These are phyloP conservation scores for Spergularia bocconei DNA, from an alignment of 148 eudicot species.

Conservation along the genomic window DNA sequence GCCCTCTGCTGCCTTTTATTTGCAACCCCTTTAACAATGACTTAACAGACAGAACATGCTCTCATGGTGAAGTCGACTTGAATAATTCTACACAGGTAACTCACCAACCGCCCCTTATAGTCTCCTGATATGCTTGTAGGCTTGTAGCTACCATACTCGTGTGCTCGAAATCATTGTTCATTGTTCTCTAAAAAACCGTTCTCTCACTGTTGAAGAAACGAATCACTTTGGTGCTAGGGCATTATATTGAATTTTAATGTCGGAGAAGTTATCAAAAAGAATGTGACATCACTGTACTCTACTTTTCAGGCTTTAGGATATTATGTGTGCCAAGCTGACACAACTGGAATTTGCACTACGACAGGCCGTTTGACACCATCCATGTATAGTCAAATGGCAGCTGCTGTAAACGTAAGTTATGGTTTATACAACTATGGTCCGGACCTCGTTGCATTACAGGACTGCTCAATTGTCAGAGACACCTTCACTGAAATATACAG, in stretches of 20 bases:
- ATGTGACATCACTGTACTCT: background rate
- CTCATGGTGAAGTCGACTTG: conserved; percentile 61
- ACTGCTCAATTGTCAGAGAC: conserved; percentile 72
- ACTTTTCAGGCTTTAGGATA: conserved; percentile 52
- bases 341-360: conserved; percentile 58
- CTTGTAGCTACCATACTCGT: background rate
- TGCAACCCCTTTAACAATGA: conserved; percentile 77
- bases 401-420: conserved; percentile 63
- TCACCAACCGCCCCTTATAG: background rate
- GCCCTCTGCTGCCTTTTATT: conserved; percentile 63
- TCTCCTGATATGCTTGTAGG: background rate
- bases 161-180: background rate
- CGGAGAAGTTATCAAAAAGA: no score
- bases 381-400: conserved; percentile 55
- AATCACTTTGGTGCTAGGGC: no score
- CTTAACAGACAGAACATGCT: conserved; percentile 51
- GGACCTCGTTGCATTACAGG: conserved; percentile 68
- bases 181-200: no score
- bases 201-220: background rate
- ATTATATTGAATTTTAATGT: no score
- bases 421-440: conserved; percentile 62
- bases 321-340: conserved; percentile 64
- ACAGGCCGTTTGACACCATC: conserved; percentile 70
- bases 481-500: conserved; percentile 52
- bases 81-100: conserved; percentile 82